Evolutionary conservation across 805 yeast genomes (phyloP).

Genomic region (Lachancea cidri): DNA sequence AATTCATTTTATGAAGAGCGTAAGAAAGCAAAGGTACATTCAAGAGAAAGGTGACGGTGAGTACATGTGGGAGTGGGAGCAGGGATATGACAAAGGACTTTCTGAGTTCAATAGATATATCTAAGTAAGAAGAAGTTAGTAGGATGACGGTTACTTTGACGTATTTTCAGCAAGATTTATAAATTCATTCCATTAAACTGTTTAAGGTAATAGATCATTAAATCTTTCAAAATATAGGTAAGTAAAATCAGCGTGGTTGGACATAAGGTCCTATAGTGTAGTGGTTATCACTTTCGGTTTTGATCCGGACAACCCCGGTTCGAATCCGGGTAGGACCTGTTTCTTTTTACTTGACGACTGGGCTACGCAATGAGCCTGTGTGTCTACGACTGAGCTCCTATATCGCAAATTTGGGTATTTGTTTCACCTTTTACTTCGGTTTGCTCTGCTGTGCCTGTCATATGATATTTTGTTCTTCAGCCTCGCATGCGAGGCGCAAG

Average conservation of each 20-base stretch:
- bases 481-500: neutral
- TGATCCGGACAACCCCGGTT: constrained; percentile 81
- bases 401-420: too few relatives aligned
- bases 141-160: neutral
- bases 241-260: too few relatives aligned
- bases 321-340: constrained; percentile 80
- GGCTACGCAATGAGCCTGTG: too few relatives aligned
- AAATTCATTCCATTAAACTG: too few relatives aligned
- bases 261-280: constrained; percentile 49
- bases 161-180: too few relatives aligned
- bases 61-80: constrained; percentile 84
- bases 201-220: too few relatives aligned
- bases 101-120: constrained; percentile 19
- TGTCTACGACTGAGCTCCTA: too few relatives aligned
- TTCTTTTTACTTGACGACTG: constrained; percentile 11
- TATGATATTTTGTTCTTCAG: neutral
- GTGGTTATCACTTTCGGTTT: constrained; percentile 79
- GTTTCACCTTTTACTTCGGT: neutral
- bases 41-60: constrained; percentile 48
- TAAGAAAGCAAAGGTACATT: constrained; percentile 61
- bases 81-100: constrained; percentile 69
- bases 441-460: neutral
- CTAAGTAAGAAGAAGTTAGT: neutral
- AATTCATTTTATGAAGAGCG: constrained; percentile 56
- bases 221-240: neutral